Evolutionary conservation across 257 asterid genomes (phyloP).

Genomic region (Ophiorrhiza pumila): DNA sequence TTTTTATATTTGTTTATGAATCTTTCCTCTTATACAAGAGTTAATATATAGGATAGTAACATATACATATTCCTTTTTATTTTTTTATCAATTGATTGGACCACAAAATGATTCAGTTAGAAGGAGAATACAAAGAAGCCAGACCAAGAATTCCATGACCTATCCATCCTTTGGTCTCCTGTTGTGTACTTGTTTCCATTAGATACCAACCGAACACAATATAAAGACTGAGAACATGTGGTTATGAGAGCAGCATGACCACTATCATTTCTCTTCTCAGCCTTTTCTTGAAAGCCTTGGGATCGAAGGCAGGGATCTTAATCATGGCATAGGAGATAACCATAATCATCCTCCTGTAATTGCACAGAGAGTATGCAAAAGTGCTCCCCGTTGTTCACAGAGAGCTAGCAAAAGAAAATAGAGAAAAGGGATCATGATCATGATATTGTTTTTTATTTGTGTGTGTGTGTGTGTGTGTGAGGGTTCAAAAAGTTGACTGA

Average conservation of each 20-base stretch:
- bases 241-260: conserved; percentile 43
- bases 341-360: conserved; percentile 42
- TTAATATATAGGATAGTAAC: too few relatives aligned
- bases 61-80: neutral
- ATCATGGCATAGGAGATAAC: conserved; percentile 38
- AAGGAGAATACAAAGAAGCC: conserved; percentile 29
- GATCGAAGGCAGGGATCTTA: conserved; percentile 59
- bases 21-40: neutral
- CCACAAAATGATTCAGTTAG: conserved; percentile 40
- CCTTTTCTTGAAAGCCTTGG: conserved; percentile 67
- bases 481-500: conserved; percentile 37
- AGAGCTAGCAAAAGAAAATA: conserved; percentile 14
- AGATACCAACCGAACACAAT: conserved; percentile 22
- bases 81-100: conserved; percentile 19
- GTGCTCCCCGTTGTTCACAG: conserved; percentile 7
- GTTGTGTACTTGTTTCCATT: conserved; percentile 4
- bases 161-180: conserved; percentile 2
- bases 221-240: conserved; percentile 49
- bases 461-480: conserved; percentile 18
- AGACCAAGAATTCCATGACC: conserved; percentile 13
- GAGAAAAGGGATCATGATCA: conserved; percentile 17
- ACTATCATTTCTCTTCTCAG: conserved; percentile 60
- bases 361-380: conserved; percentile 31
- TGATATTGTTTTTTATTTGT: conserved; percentile 12
- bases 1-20: too few relatives aligned